These are phyloP conservation scores for Aureococcus anophagefferens DNA, from an alignment of 108 stramenopile genomes.

Conservation along the genomic window DNA sequence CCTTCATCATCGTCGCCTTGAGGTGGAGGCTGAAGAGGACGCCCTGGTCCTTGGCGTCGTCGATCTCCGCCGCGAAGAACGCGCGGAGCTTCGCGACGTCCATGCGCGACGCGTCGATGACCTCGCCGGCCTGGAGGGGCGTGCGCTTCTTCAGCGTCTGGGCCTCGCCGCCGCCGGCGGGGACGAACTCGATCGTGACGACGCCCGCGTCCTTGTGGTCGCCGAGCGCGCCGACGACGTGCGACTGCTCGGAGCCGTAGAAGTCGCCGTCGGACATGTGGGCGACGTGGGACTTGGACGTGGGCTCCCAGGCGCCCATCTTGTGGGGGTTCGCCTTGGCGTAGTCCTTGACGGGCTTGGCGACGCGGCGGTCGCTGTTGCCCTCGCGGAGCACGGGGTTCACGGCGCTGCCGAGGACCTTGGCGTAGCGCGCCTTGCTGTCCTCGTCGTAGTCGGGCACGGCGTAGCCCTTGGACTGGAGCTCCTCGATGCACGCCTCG, in stretches of 20 bases:
- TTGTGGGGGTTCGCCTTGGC: constrained; percentile 81
- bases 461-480: constrained; percentile 78
- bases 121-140: constrained; percentile 60
- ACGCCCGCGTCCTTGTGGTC: constrained; percentile 39
- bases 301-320: constrained; percentile 73
- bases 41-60: constrained; percentile 71
- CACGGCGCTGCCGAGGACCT: constrained; percentile 73
- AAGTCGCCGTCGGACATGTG: constrained; percentile 83
- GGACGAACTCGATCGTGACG: constrained; percentile 57
- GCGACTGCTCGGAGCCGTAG: constrained; percentile 66
- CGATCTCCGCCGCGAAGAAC: constrained; percentile 64
- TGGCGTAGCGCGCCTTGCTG: constrained; percentile 57
- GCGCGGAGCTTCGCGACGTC: constrained; percentile 41
- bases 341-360: constrained; percentile 78
- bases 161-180: constrained; percentile 40
- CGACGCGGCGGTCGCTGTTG: constrained; percentile 80
- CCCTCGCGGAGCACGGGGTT: constrained; percentile 87
- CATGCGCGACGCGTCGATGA: constrained; percentile 72
- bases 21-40: constrained; percentile 50
- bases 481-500: constrained; percentile 70
- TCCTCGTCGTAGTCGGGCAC: constrained; percentile 67
- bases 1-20: constrained; percentile 94
- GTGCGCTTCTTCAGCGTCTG: constrained; percentile 57
- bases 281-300: constrained; percentile 66
- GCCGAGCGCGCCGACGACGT: constrained; percentile 20